Conservation (phyloP, 176 grass and related monocot species). For the Metroxylon sagu region DNA sequence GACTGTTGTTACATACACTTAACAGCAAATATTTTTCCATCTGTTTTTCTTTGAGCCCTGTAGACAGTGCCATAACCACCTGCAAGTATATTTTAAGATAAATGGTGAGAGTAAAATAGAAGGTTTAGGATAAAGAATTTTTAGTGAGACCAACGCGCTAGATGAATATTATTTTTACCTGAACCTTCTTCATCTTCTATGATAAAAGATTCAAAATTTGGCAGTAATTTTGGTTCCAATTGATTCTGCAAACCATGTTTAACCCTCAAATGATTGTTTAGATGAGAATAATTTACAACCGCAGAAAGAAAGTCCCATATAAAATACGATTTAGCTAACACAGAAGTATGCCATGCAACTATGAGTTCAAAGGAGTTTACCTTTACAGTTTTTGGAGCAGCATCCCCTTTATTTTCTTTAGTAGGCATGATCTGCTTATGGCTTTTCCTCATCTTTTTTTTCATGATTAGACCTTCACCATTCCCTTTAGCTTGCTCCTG, state of each 20-base stretch:
- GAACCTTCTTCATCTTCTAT: slow-evolving; percentile 96
- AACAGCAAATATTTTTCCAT: slow-evolving; percentile 70
- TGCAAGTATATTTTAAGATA: slow-evolving; percentile 11
- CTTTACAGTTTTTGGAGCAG: slow-evolving; percentile 36
- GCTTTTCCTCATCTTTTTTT: slow-evolving; percentile 36
- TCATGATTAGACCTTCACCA: slow-evolving; percentile 6
- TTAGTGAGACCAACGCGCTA: neutral
- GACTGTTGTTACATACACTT: slow-evolving; percentile 45
- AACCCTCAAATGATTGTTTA: neutral
- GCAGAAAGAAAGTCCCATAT: no score
- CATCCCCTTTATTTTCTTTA: slow-evolving; percentile 37
- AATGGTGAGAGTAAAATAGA: no score
- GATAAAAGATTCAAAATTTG: slow-evolving; percentile 54
- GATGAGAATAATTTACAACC: no score
- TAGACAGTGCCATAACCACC: slow-evolving; percentile 94
- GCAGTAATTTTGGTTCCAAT: slow-evolving; percentile 40
- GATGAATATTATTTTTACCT: slow-evolving; percentile 38
- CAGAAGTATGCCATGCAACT: no score
- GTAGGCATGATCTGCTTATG: slow-evolving; percentile 23
- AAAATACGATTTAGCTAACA: no score
- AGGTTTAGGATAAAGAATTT: no score
- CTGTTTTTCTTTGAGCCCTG: slow-evolving; percentile 52
- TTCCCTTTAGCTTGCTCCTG: slow-evolving; percentile 26
- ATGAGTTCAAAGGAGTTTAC: slow-evolving; percentile 32
- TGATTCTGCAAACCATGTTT: slow-evolving; percentile 35